Evolutionary conservation across 2,329 filamentous ascomycete species (phyloP).

Genomic region (Acephala macrosclerotiorum): DNA sequence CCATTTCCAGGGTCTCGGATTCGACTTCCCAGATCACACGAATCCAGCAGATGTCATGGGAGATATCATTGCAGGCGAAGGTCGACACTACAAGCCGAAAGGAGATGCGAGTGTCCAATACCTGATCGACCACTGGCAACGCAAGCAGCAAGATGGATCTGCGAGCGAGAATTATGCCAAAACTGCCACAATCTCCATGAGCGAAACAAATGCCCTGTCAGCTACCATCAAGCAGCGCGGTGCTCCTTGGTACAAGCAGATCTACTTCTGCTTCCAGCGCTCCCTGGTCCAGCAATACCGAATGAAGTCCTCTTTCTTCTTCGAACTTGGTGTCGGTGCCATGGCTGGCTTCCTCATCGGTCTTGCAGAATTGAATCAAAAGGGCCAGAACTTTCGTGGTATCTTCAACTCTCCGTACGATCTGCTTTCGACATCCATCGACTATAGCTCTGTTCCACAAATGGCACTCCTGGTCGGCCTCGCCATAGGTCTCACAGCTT

Average conservation of each 20-base stretch:
- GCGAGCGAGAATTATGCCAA: slow-evolving; percentile 32
- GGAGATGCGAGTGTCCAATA: slow-evolving; percentile 56
- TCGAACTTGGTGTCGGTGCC: slow-evolving; percentile 60
- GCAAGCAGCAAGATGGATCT: slow-evolving; percentile 35
- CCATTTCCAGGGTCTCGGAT: slow-evolving; percentile 62
- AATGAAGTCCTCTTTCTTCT: slow-evolving; percentile 56
- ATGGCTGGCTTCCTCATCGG: slow-evolving; percentile 62
- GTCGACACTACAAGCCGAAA: slow-evolving; percentile 54
- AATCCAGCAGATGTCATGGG: slow-evolving; percentile 66
- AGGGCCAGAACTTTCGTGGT: slow-evolving; percentile 61
- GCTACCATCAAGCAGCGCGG: slow-evolving; percentile 58
- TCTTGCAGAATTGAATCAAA: slow-evolving; percentile 55
- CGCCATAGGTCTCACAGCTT: slow-evolving; percentile 61
- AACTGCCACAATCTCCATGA: slow-evolving; percentile 42
- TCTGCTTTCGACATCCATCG: slow-evolving; percentile 58
- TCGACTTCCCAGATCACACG: slow-evolving; percentile 54
- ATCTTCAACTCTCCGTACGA: slow-evolving; percentile 59
- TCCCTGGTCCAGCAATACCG: slow-evolving; percentile 65
- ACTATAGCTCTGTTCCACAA: slow-evolving; percentile 58
- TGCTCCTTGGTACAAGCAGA: slow-evolving; percentile 56
- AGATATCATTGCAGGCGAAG: slow-evolving; percentile 68
- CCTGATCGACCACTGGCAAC: slow-evolving; percentile 57
- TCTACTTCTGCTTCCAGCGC: slow-evolving; percentile 59
- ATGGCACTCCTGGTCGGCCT: slow-evolving; percentile 60
- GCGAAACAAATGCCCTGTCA: slow-evolving; percentile 51